Percentiles rank a stretch among this genome's conserved stretches.
phyloP scores from a whole-genome alignment of 1,284 basidiomycete genomes.

The Pyrrhoderma noxium region DNA sequence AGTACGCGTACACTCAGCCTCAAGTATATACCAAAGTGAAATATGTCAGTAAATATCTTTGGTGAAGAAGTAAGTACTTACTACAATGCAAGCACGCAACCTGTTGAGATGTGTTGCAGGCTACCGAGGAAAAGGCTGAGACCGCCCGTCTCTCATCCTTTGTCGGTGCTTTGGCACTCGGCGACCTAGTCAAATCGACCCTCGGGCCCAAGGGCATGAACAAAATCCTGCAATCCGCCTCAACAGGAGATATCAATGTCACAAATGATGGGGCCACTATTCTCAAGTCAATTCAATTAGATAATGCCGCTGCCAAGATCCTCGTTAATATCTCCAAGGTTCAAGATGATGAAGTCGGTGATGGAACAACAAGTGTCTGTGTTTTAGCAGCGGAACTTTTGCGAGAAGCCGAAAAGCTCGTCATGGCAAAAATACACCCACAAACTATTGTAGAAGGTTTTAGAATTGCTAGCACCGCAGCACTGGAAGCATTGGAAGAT shows the following conservation, averaged over 20 bases:
- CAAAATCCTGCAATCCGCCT: constrained; percentile 90
- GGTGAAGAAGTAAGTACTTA: constrained; percentile 33
- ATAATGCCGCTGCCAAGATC: constrained; percentile 99
- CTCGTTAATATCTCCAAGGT: constrained; percentile 99
- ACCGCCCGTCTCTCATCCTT: constrained; percentile 98
- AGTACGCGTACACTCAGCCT: neutral
- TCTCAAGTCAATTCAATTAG: constrained; percentile 93
- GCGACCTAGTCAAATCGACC: constrained; percentile 97
- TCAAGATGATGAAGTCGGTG: constrained; percentile 98
- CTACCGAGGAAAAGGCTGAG: constrained; percentile 97
- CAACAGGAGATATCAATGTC: constrained; percentile 90
- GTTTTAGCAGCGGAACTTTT: constrained; percentile 91
- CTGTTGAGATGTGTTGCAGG: constrained; percentile 41
- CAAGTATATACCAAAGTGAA: neutral
- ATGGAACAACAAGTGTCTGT: constrained; percentile 93
- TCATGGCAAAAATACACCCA: constrained; percentile 90
- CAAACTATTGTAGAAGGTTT: constrained; percentile 99
- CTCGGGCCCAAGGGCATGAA: constrained; percentile 97
- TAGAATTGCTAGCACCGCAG: constrained; percentile 85
- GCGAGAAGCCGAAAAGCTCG: constrained; percentile 93
- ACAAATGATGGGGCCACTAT: constrained; percentile 99
- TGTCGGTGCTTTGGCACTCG: constrained; percentile 93
- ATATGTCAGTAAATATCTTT: constrained; percentile 43
- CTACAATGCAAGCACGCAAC: neutral
- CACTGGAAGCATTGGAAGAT: constrained; percentile 77